Evolutionary conservation across 78 protist genomes (phyloP).

Genomic region (Creolimax fragrantissima): DNA sequence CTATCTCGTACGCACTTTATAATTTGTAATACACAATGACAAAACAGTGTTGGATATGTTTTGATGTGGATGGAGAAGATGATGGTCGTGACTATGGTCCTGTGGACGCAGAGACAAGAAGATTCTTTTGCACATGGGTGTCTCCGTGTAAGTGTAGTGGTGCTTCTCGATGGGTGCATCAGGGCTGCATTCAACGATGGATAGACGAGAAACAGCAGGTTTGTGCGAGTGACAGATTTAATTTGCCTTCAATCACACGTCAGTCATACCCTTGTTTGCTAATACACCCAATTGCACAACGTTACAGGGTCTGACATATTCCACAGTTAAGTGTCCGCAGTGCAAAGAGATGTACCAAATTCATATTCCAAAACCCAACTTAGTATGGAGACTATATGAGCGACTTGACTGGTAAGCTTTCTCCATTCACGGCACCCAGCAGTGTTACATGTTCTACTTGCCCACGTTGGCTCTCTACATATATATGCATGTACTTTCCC

Average conservation of each 20-base stretch:
- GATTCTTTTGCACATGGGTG: not conserved
- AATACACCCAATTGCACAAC: not conserved
- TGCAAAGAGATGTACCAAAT: not conserved
- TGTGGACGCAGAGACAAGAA: not conserved
- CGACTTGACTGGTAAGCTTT: not conserved
- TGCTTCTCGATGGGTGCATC: slow-evolving; percentile 23
- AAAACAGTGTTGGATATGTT: not conserved
- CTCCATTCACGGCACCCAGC: too few species aligned
- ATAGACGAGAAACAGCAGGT: slow-evolving; percentile 27
- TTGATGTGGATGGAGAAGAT: not conserved
- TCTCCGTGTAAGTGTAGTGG: slow-evolving; percentile 20
- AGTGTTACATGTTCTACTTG: not conserved
- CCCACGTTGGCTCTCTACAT: too few species aligned
- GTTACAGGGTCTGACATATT: not conserved
- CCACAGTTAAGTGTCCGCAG: not conserved
- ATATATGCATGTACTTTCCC: too few species aligned
- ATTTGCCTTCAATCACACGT: not conserved
- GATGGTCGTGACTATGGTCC: not conserved
- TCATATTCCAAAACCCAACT: not conserved
- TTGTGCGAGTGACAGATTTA: too few species aligned
- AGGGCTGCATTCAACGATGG: slow-evolving; percentile 24
- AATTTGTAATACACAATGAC: too few species aligned
- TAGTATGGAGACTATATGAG: not conserved
- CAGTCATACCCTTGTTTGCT: not conserved
- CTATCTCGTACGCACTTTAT: too few species aligned